Percentiles rank a stretch among this genome's conserved stretches.
Evolutionary conservation across 2,329 filamentous ascomycete species (phyloP).

Genomic region (Pyrenochaeta sp.): DNA sequence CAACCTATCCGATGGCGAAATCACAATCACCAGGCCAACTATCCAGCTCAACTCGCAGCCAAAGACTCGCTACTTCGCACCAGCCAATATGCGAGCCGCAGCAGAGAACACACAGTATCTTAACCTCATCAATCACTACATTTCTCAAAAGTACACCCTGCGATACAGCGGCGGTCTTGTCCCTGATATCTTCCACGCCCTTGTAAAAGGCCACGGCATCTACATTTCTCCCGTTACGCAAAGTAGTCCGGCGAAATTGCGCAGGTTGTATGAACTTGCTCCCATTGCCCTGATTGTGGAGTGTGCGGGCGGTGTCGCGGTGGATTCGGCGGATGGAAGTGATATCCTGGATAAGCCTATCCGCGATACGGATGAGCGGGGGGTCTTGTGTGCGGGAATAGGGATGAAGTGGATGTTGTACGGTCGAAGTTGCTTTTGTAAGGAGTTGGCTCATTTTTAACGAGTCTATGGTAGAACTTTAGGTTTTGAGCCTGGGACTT

Average conservation of each 20-base stretch:
- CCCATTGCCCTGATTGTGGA: conserved; percentile 69
- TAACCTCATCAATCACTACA: conserved; percentile 59
- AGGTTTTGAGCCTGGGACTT: too few species aligned
- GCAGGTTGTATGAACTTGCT: conserved; percentile 66
- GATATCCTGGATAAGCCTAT: conserved; percentile 30
- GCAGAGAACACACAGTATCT: conserved; percentile 62
- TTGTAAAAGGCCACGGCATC: conserved; percentile 69
- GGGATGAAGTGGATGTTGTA: conserved; percentile 38
- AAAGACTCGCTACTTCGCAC: conserved; percentile 68
- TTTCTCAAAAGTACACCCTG: conserved; percentile 65
- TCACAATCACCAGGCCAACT: conserved; percentile 50
- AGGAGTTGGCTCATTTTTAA: too few species aligned
- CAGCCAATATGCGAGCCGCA: conserved; percentile 68
- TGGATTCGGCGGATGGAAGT: conserved; percentile 56
- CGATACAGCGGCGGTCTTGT: conserved; percentile 69
- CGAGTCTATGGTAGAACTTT: too few species aligned
- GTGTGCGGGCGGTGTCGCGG: conserved; percentile 65
- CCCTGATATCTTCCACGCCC: conserved; percentile 66
- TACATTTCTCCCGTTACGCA: conserved; percentile 67
- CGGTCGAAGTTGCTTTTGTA: conserved; percentile 4
- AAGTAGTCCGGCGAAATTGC: conserved; percentile 64
- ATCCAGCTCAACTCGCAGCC: conserved; percentile 26
- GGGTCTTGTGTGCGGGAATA: conserved; percentile 44
- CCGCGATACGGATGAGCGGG: conserved; percentile 41
- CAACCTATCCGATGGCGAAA: conserved; percentile 45